Conservation (phyloP, 2,329 filamentous ascomycete genomes). For the Clathrospora elynae region DNA sequence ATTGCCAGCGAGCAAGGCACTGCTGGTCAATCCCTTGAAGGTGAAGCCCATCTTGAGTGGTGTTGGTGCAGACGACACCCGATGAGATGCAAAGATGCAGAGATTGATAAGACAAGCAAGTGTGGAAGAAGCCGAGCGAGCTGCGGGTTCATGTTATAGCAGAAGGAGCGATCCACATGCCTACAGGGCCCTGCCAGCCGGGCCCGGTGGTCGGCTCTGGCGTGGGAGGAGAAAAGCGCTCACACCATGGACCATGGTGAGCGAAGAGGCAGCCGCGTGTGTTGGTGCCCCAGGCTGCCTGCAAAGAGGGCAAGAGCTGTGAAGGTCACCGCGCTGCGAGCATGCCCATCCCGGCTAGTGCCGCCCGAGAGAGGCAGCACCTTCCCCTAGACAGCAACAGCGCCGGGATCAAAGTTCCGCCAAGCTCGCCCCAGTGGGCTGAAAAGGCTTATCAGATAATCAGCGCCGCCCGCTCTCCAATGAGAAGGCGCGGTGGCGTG, state of each 20-base stretch:
- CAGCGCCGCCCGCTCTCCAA: slow-evolving; percentile 21
- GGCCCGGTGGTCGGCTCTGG: slow-evolving; percentile 19
- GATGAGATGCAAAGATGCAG: slow-evolving; percentile 11
- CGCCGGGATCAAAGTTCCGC: slow-evolving; percentile 28
- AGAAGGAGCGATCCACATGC: slow-evolving; percentile 15
- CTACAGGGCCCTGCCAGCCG: slow-evolving; percentile 12
- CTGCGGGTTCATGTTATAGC: slow-evolving; percentile 31
- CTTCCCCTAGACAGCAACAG: slow-evolving; percentile 13
- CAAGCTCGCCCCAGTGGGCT: slow-evolving; percentile 26
- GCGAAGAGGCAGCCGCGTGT: slow-evolving; percentile 14
- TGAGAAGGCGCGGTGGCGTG: slow-evolving; percentile 8
- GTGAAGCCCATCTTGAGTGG: slow-evolving; percentile 36
- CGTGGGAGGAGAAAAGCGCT: slow-evolving; percentile 15
- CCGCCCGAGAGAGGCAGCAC: slow-evolving; percentile 14
- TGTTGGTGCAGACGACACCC: slow-evolving; percentile 3
- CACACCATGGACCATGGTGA: slow-evolving; percentile 14
- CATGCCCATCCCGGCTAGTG: slow-evolving; percentile 16
- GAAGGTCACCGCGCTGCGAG: slow-evolving; percentile 12
- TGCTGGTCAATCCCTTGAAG: slow-evolving; percentile 40
- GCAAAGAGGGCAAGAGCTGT: slow-evolving; percentile 13
- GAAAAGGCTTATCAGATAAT: slow-evolving; percentile 37
- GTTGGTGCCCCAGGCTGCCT: slow-evolving; percentile 19
- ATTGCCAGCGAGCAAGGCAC: slow-evolving; percentile 31
- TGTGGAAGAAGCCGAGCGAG: slow-evolving; percentile 16
- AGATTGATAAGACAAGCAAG: slow-evolving; percentile 40